These are phyloP conservation scores for Blumeria graminis DNA, from an alignment of 2,329 filamentous ascomycete genomes.

Conservation along the genomic window DNA sequence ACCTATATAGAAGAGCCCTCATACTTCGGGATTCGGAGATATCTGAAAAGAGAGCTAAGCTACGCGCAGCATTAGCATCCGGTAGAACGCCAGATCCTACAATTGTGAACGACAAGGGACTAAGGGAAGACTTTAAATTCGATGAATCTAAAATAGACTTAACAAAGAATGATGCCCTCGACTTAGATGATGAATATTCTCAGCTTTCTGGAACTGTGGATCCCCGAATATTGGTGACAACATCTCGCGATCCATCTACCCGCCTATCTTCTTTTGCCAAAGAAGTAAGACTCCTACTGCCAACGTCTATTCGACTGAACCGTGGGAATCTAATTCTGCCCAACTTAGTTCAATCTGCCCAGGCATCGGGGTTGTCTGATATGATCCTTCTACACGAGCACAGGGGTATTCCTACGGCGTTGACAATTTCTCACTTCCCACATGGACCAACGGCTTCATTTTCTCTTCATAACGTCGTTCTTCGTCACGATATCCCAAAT, in stretches of 20 bases:
- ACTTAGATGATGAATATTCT: slow-evolving; percentile 74
- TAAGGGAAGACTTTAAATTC: slow-evolving; percentile 79
- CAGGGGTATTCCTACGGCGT: slow-evolving; percentile 69
- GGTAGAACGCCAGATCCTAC: slow-evolving; percentile 64
- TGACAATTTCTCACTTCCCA: slow-evolving; percentile 70
- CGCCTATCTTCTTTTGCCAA: slow-evolving; percentile 79
- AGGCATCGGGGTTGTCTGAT: slow-evolving; percentile 59
- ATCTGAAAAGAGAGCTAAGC: slow-evolving; percentile 67
- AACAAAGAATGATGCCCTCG: slow-evolving; percentile 41
- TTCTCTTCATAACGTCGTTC: slow-evolving; percentile 73
- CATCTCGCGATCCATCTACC: slow-evolving; percentile 66
- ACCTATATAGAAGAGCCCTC: slow-evolving; percentile 75
- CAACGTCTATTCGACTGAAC: slow-evolving; percentile 71
- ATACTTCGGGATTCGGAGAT: slow-evolving; percentile 80
- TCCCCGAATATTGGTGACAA: slow-evolving; percentile 72
- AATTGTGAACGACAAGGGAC: slow-evolving; percentile 63
- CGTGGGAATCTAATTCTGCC: slow-evolving; percentile 73
- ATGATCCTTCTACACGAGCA: slow-evolving; percentile 79
- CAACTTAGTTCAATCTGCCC: slow-evolving; percentile 62
- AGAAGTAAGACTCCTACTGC: slow-evolving; percentile 62
- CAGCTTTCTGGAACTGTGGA: slow-evolving; percentile 80
- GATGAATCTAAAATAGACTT: slow-evolving; percentile 59
- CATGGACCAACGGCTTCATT: slow-evolving; percentile 77
- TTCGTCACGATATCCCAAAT: slow-evolving; percentile 82
- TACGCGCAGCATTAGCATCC: slow-evolving; percentile 67